Conservation (phyloP, 2,329 filamentous ascomycete genomes). For the Verticillium albo-atrum region DNA sequence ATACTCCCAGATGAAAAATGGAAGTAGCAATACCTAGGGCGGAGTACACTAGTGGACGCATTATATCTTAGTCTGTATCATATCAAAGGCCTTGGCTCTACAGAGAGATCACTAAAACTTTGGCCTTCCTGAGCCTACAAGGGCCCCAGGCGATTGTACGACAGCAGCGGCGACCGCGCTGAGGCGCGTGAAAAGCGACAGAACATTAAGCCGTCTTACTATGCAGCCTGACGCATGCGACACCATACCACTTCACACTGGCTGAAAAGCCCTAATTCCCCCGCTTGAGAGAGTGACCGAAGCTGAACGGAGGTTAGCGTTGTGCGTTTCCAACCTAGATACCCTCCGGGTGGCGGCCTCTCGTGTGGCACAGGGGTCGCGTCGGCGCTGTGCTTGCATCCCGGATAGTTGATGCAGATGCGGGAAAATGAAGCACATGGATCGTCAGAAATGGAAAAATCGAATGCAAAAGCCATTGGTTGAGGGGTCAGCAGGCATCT, state of each 20-base stretch:
- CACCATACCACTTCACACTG: neutral
- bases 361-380: neutral
- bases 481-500: neutral
- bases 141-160: too few relatives aligned
- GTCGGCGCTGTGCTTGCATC: neutral
- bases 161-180: neutral
- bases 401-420: neutral
- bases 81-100: too few relatives aligned
- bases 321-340: neutral
- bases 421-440: neutral
- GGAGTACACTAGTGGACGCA: too few relatives aligned
- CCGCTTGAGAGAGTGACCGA: neutral
- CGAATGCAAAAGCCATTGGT: neutral
- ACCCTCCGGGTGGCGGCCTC: too few relatives aligned
- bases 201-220: neutral
- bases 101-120: too few relatives aligned
- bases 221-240: neutral
- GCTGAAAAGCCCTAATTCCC: neutral
- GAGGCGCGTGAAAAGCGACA: neutral
- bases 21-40: too few relatives aligned
- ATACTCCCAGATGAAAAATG: too few relatives aligned
- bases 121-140: too few relatives aligned
- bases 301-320: neutral
- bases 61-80: too few relatives aligned
- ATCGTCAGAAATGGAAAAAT: neutral